A percentile compares a stretch with the other conserved stretches of the same genome.
Conservation (phyloP, 192 early-diverging fungal species). For the Backusella parvicylindrica region DNA sequence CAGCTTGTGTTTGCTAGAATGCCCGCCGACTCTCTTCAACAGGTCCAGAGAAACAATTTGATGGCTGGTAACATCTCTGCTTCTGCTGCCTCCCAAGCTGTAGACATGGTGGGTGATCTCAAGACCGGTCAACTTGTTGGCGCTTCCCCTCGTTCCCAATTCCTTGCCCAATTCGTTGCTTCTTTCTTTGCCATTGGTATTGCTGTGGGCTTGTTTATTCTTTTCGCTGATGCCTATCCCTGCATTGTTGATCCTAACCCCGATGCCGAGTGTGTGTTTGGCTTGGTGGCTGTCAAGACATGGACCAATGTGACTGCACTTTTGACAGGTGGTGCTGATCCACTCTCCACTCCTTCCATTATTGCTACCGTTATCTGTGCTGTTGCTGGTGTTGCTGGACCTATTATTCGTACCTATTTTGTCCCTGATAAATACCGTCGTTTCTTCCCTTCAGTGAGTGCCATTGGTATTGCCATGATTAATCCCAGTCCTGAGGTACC, state of each 20-base stretch:
- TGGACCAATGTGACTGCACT: constrained; percentile 37
- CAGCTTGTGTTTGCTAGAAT: constrained; percentile 64
- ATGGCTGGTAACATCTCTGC: constrained; percentile 58
- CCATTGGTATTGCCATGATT: constrained; percentile 51
- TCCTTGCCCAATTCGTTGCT: constrained; percentile 61
- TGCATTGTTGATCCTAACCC: constrained; percentile 44
- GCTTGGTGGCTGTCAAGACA: constrained; percentile 23
- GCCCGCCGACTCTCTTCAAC: constrained; percentile 28
- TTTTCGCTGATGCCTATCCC: constrained; percentile 63
- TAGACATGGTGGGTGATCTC: constrained; percentile 70
- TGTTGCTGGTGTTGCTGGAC: constrained; percentile 34
- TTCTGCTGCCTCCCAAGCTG: constrained; percentile 51
- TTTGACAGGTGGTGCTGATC: constrained; percentile 37
- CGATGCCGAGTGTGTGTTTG: constrained; percentile 27
- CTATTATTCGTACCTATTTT: constrained; percentile 39
- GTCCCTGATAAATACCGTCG: constrained; percentile 48
- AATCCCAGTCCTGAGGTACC: constrained; percentile 41
- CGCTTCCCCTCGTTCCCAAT: constrained; percentile 60
- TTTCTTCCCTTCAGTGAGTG: constrained; percentile 45
- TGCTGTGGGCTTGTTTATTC: constrained; percentile 49
- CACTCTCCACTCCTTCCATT: constrained; percentile 35
- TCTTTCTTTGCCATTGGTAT: constrained; percentile 55
- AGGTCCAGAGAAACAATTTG: constrained; percentile 52
- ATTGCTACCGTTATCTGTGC: constrained; percentile 42
- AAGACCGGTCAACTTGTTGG: constrained; percentile 64